phyloP scores from a whole-genome alignment of 2,329 filamentous ascomycete species.

The Colletotrichum magnum region DNA sequence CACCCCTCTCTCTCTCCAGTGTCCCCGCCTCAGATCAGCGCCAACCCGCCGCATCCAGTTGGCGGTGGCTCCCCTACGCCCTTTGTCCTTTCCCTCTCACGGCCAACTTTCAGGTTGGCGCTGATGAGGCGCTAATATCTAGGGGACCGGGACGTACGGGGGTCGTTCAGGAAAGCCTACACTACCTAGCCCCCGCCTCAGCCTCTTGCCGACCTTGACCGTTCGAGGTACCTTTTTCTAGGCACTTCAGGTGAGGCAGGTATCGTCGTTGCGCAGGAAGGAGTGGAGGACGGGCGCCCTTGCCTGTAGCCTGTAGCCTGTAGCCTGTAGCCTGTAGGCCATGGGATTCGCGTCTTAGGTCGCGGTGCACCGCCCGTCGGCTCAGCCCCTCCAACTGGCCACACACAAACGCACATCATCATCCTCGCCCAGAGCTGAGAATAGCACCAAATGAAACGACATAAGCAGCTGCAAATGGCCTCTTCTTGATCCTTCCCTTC shows the following conservation, averaged over 20 bases:
- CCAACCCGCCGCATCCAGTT: conserved; percentile 18
- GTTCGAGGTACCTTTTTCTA: not conserved
- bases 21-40: conserved; percentile 14
- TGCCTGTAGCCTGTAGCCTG: conserved; percentile 31
- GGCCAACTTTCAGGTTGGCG: conserved; percentile 2
- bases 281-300: too few relatives aligned
- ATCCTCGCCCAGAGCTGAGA: conserved; percentile 28
- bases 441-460: conserved; percentile 32
- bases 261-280: conserved; percentile 6
- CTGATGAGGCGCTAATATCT: conserved; percentile 31
- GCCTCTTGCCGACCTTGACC: not conserved
- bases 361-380: conserved; percentile 32
- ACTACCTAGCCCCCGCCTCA: not conserved
- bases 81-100: conserved; percentile 10
- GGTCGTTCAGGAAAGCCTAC: conserved; percentile 11
- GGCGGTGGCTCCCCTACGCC: not conserved
- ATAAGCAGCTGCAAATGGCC: conserved; percentile 21
- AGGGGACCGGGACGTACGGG: not conserved
- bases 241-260: not conserved
- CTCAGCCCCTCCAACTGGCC: conserved; percentile 23
- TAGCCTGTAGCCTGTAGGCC: conserved; percentile 27
- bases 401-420: not conserved
- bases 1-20: too few relatives aligned
- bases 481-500: conserved; percentile 8
- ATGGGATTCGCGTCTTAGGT: conserved; percentile 8